A percentile compares a stretch with the other conserved stretches of the same genome.
Conservation (phyloP, 2,329 filamentous ascomycete genomes). For the Neopestalotiopsis sp. region DNA sequence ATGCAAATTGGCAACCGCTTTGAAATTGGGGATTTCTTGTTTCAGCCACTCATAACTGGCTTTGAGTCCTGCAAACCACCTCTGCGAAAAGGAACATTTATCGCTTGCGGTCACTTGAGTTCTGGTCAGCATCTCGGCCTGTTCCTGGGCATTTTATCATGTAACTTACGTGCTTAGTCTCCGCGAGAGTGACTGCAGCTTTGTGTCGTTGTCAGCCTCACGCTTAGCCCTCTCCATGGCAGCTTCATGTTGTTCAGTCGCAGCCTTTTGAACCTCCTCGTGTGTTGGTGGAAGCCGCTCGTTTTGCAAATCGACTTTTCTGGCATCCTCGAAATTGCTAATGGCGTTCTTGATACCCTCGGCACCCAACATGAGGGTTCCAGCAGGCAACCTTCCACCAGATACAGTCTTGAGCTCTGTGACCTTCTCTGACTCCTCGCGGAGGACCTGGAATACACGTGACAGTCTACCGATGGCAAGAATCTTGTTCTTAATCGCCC, state of each 20-base stretch:
- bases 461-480: constrained; percentile 95
- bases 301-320: constrained; percentile 97
- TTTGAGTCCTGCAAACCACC: background rate
- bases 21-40: background rate
- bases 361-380: constrained; percentile 95
- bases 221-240: constrained; percentile 85
- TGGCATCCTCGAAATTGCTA: constrained; percentile 92
- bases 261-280: constrained; percentile 89
- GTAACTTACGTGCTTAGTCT: constrained; percentile 92
- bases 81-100: background rate
- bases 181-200: constrained; percentile 84
- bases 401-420: constrained; percentile 97
- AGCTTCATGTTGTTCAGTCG: constrained; percentile 63
- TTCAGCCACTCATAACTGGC: background rate
- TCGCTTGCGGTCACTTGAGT: constrained; percentile 20
- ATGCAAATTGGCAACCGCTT: background rate
- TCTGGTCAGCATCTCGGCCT: background rate
- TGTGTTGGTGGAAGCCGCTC: constrained; percentile 91
- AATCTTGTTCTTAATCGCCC: constrained; percentile 99
- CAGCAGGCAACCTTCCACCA: constrained; percentile 88
- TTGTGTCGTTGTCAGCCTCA: constrained; percentile 91
- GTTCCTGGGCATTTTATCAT: too few species aligned
- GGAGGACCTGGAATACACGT: constrained; percentile 96
- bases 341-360: constrained; percentile 99
- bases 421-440: constrained; percentile 95